Base-by-base conservation (phyloP, 169 alveolate genomes). In the Cryptosporidium viatorum region DNA sequence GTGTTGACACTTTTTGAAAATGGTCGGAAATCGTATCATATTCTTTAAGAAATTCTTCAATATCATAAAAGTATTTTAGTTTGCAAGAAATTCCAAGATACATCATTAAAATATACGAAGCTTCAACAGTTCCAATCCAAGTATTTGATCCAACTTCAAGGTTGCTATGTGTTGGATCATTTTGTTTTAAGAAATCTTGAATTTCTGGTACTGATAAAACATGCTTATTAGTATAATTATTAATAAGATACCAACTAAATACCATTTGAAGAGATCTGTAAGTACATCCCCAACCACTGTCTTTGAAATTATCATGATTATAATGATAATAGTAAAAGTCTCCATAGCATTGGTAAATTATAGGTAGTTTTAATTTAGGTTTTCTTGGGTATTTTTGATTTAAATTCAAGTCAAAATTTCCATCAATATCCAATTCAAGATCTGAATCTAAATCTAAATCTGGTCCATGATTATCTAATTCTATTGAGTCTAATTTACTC, bases 61-160 rank as follows among this genome's bases (percentile, higher is more conserved):
- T 91, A 33, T 69, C 91, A 62, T 73, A 75, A 43, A 84, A 87
- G 86, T 93, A 91, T 67, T 70, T 91, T 35, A 93, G 70, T 71
- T 93, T 93, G 35, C 86, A 70, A 60, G 55, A 84, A 91, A 91
- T 86, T 7, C 91, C 91, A 52, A 93, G 92, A 71, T 93, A 92
- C 91, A 93, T 74, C 85, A 85, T 91, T 67, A 93, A 70, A 55
- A 93, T 62, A 75, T 91, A 92, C 2, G 95, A 93, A 35, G 93
- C 92, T 71, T 93, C 95, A 18, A 93, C 94, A 9, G 95, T 93
- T 43, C 95, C 95, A 31, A 93, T 92, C 94, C 93, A 92, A n/a
- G 86, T 93, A n/a, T 84, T 45, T 55, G 95, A 91, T 71, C 87
- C 91, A 31, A 85, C 45, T 70, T 85, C 52, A 21, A 85, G 71